A percentile compares a stretch with the other conserved stretches of the same genome.
phyloP scores from a whole-genome alignment of 2,329 filamentous ascomycete genomes.

The Dactylellina drechsleri region DNA sequence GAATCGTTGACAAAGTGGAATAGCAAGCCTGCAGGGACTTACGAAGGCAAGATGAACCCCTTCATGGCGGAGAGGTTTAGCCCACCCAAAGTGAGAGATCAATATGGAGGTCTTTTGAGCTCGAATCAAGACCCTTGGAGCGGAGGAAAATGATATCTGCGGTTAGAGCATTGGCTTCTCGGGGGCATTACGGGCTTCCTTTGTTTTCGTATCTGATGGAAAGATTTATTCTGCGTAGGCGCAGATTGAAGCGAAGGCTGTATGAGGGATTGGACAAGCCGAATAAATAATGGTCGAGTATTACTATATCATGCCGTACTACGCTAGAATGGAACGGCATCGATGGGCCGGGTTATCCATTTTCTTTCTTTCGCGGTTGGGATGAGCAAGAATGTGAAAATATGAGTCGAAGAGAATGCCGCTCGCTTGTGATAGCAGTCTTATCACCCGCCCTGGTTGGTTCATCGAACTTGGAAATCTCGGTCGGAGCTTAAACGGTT shows the following conservation, averaged over 20 bases:
- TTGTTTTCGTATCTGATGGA: slow-evolving; percentile 21
- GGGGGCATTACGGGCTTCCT: slow-evolving; percentile 49
- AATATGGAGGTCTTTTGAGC: background rate
- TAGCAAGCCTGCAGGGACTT: slow-evolving; percentile 13
- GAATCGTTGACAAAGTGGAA: background rate
- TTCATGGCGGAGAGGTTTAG: slow-evolving; percentile 40
- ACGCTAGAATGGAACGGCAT: slow-evolving; percentile 7
- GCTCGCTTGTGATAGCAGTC: too few relatives aligned
- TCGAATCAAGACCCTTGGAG: slow-evolving; percentile 40
- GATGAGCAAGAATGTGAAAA: too few relatives aligned
- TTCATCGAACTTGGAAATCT: too few relatives aligned
- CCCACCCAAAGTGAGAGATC: slow-evolving; percentile 19
- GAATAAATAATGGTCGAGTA: background rate
- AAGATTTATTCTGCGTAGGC: slow-evolving; percentile 9
- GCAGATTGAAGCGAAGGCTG: background rate
- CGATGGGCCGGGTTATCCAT: slow-evolving; percentile 22
- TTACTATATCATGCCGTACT: background rate
- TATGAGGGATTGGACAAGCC: background rate
- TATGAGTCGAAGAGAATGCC: too few relatives aligned
- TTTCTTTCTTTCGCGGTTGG: slow-evolving; percentile 5
- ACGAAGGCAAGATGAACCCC: slow-evolving; percentile 44
- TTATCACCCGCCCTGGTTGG: too few relatives aligned
- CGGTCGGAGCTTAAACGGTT: too few relatives aligned
- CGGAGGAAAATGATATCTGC: slow-evolving; percentile 51
- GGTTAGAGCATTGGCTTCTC: slow-evolving; percentile 33